Evolutionary conservation across 352 stramenopile species (phyloP).

Genomic region (Pythium folliculosum): DNA sequence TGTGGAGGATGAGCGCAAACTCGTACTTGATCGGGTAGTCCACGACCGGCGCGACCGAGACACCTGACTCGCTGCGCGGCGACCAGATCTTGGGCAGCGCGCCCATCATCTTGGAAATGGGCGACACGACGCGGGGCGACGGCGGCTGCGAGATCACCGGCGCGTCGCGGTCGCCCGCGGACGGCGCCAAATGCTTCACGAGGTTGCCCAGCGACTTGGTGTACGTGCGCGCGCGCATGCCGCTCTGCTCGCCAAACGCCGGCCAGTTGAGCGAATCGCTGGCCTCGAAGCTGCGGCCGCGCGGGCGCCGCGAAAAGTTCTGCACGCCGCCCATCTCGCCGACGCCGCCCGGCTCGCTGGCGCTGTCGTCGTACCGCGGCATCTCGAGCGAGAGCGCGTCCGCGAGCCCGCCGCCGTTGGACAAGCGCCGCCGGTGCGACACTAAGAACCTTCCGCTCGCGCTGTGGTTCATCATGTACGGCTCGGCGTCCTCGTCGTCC

Average conservation of each 20-base stretch:
- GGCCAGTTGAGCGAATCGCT: constrained; percentile 17
- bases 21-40: constrained; percentile 84
- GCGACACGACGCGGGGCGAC: constrained; percentile 43
- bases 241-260: constrained; percentile 26
- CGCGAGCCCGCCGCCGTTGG: constrained; percentile 23
- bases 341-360: constrained; percentile 13
- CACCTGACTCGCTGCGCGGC: constrained; percentile 49
- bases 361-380: constrained; percentile 34
- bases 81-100: constrained; percentile 72
- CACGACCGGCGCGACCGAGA: constrained; percentile 31
- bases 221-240: constrained; percentile 59
- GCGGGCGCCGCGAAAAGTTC: constrained; percentile 24
- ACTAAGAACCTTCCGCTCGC: not conserved
- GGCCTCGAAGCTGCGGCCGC: constrained; percentile 29
- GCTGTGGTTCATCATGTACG: constrained; percentile 3
- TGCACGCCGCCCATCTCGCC: constrained; percentile 5
- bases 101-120: constrained; percentile 43
- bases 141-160: constrained; percentile 19
- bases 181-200: constrained; percentile 76
- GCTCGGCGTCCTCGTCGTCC: constrained; percentile 15
- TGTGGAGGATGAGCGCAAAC: constrained; percentile 82
- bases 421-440: constrained; percentile 17
- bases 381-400: constrained; percentile 52
- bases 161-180: constrained; percentile 31
- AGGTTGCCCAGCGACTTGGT: constrained; percentile 81